Evolutionary conservation across 164 flowering plant species (phyloP), one percentile per base, ranked within the genome.

Genomic region (Buxus sempervirens): DNA sequence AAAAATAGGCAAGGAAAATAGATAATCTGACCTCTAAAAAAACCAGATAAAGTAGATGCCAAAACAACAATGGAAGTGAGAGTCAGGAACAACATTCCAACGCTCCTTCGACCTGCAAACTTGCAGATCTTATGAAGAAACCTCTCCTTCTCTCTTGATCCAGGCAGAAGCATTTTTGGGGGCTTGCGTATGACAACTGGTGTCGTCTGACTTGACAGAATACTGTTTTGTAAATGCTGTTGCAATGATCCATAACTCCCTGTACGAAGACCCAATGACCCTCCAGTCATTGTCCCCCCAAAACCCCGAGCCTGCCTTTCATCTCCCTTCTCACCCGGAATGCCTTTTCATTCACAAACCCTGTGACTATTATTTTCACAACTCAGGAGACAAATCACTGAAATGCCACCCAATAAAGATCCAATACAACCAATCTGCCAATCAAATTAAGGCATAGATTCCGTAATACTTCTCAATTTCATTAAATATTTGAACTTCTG

Each of bases 241-340:
- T 72, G 90, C 85, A 90, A 70, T 26, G 93, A 81, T 74, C 91
- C 96, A 85, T 82, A 86, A 79, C 96, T 93, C 65, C 84, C 82
- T 0, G 82, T 76, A 28, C 92, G 86, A 64, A 76, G 72, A 71
- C 91, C 95, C 84, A 93, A 82, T 84, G 95, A 82, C 88, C 76
- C 86, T 79, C 91, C 88, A 84, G 80, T 90, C 96, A 90, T 90
- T 77, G 83, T 85, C 79, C 77, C 83, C 77, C 77, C 68, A 74
- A 70, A 66, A 68, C 72, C 70, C 59, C 72, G 54, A 68, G 18
- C 65, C 55, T 66, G 69, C 78, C 76, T 78, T 70, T 88, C 93
- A 88, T 85, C 70, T 67, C 85, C 71, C 74, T 73, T 67, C 32
- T 66, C 67, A 70, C 71, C 53, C 60, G 58, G 27, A 63, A 23